Conservation (phyloP, 495 filamentous ascomycete species). For the Peziza echinospora region DNA sequence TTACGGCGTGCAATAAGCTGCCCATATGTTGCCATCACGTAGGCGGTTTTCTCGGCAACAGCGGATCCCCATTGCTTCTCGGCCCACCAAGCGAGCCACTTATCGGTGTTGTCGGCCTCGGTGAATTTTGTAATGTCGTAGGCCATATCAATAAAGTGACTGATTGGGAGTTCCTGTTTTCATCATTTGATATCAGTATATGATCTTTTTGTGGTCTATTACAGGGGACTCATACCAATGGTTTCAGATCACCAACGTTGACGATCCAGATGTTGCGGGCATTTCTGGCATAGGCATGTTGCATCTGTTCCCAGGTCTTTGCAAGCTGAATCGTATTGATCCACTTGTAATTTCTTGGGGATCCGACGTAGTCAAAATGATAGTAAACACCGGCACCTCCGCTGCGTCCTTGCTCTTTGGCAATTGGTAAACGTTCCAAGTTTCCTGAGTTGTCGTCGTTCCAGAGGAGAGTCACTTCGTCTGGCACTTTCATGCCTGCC, state of each 20-base stretch:
- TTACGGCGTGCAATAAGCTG: conserved; percentile 22
- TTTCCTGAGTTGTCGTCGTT: conserved; percentile 31
- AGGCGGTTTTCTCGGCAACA: conserved; percentile 15
- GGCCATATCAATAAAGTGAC: conserved; percentile 42
- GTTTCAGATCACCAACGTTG: conserved; percentile 30
- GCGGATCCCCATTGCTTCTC: conserved; percentile 19
- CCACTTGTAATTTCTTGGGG: conserved; percentile 43
- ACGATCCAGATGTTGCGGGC: conserved; percentile 29
- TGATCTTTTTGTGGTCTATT: conserved; percentile 23
- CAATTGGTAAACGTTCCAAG: conserved; percentile 25
- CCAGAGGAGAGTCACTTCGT: conserved; percentile 29
- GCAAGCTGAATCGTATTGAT: conserved; percentile 45
- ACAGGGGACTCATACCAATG: conserved; percentile 19
- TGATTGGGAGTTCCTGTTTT: conserved; percentile 40
- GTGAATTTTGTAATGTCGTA: conserved; percentile 33
- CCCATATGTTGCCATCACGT: conserved; percentile 22
- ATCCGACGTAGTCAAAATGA: conserved; percentile 36
- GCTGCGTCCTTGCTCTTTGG: conserved; percentile 21
- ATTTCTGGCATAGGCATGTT: conserved; percentile 20
- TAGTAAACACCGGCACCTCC: conserved; percentile 32
- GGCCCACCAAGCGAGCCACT: conserved; percentile 21
- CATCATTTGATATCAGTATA: neutral
- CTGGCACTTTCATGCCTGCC: conserved; percentile 25
- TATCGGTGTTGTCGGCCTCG: conserved; percentile 15
- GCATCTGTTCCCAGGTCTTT: conserved; percentile 26